Base-by-base conservation (phyloP, 2,329 filamentous ascomycete genomes). In the Xylariales sp. region DNA sequence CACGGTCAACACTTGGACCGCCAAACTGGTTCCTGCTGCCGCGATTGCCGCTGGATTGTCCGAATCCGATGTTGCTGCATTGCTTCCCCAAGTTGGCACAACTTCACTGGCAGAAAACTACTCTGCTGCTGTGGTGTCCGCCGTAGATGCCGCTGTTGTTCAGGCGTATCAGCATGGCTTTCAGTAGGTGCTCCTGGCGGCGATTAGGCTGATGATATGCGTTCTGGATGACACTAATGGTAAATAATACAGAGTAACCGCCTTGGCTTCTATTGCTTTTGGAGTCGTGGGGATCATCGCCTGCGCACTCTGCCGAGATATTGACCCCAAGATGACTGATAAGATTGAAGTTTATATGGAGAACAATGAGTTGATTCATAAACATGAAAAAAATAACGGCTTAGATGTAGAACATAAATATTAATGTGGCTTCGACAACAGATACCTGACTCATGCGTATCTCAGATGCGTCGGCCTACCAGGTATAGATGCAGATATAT, bases 261-360 rank as follows among this genome's bases (percentile, higher is more conserved):
- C 54, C 4, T 40, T 57, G 17, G 52, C 52, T 1, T 56, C 53
- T 7, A 42, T 59, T 11, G 49, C 51, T 8, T 59, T 59, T 40
- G 55, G 54, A 7, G 39, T 57, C 4, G 30, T 59, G 19, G 51
- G 53, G 11, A 57, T 57, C 5, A 54, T 59, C 29, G 51, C 55
- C n/a, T 56, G 53, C 37, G 8, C 52, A n/a, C 57, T 45, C 34
- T 59, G 56, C 42, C 49, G 59, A 38, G 56, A 60, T 35, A 57
- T 60, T 34, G 55, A 48, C 21, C 45, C 50, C 28, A 60, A 60
- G 53, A 61, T 61, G 58, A 58, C 57, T 44, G 50, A 59, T 46
- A 59, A 59, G 54, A 61, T 60, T 43, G 56, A 61, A 40, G 50
- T 60, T 18, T 61, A 53, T 46, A 43, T 61, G 24, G 57, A 59